Evolutionary conservation across 495 filamentous ascomycete species (phyloP).

Genomic region (Xylaria palmicola): DNA sequence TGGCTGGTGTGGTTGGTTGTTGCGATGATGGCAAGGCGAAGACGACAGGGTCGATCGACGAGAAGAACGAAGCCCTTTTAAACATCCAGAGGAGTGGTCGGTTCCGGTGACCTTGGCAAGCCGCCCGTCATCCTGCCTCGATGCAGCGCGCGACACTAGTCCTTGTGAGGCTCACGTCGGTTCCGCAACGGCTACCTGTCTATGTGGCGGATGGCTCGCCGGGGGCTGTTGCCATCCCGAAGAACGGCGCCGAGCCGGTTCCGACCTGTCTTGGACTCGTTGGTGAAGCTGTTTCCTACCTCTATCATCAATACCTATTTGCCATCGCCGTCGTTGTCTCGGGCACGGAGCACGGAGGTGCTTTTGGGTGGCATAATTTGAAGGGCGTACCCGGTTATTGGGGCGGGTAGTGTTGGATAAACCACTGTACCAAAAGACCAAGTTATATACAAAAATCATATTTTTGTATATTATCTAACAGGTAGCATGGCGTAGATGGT

Average conservation of each 20-base stretch:
- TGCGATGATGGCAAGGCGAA: background rate
- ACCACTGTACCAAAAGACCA: too few relatives aligned
- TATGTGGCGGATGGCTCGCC: background rate
- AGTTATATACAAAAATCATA: too few relatives aligned
- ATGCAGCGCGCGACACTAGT: background rate
- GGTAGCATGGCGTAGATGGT: too few relatives aligned
- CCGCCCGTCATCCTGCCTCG: background rate
- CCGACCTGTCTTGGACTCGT: background rate
- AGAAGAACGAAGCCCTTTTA: background rate
- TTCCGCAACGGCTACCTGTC: conserved; percentile 8
- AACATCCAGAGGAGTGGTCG: background rate
- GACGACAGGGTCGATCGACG: background rate
- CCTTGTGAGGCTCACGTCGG: background rate
- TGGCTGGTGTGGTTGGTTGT: background rate
- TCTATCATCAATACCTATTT: background rate
- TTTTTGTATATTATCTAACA: too few relatives aligned
- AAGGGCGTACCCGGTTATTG: background rate
- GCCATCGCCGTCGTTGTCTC: background rate
- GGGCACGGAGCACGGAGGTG: background rate
- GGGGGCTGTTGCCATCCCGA: background rate
- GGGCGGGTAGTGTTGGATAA: too few relatives aligned
- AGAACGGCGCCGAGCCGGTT: background rate
- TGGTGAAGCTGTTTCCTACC: background rate
- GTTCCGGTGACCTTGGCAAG: background rate
- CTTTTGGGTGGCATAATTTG: background rate